Evolutionary conservation across 2,329 filamentous ascomycete genomes (phyloP).

Genomic region (Alternaria panax): DNA sequence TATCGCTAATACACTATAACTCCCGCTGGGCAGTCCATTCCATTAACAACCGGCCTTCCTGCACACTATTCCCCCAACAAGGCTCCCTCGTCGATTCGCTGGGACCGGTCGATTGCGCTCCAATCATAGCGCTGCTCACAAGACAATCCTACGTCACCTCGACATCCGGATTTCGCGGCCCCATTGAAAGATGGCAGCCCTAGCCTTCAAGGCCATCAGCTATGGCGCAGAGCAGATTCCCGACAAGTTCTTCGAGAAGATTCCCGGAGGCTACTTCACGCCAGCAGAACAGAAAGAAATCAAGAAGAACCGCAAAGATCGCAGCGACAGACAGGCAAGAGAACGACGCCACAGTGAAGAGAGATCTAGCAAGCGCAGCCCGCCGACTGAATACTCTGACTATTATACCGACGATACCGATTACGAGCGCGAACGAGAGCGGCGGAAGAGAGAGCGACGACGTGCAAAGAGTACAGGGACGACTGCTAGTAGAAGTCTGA

Average conservation of each 20-base stretch:
- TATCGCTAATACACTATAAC: slow-evolving; percentile 17
- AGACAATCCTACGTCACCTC: slow-evolving; percentile 45
- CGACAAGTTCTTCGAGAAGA: slow-evolving; percentile 48
- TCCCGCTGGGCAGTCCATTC: slow-evolving; percentile 11
- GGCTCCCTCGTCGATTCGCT: slow-evolving; percentile 24
- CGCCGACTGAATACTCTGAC: slow-evolving; percentile 39
- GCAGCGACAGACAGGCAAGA: slow-evolving; percentile 26
- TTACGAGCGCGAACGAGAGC: slow-evolving; percentile 36
- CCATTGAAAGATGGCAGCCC: slow-evolving; percentile 42
- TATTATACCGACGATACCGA: slow-evolving; percentile 42
- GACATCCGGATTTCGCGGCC: slow-evolving; percentile 35
- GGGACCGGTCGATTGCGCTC: slow-evolving; percentile 24
- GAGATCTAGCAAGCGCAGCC: slow-evolving; percentile 26
- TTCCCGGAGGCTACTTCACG: slow-evolving; percentile 50
- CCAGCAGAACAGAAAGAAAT: slow-evolving; percentile 39
- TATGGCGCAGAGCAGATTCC: slow-evolving; percentile 50
- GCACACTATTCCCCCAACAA: slow-evolving; percentile 33
- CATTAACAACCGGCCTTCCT: slow-evolving; percentile 18
- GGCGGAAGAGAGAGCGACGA: slow-evolving; percentile 30
- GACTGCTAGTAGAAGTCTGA: slow-evolving; percentile 33
- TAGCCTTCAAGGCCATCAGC: slow-evolving; percentile 50
- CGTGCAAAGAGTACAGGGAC: slow-evolving; percentile 39
- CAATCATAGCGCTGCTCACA: slow-evolving; percentile 41
- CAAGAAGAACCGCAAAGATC: slow-evolving; percentile 29
- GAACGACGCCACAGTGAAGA: slow-evolving; percentile 25